These are phyloP conservation scores for Auricularia cornea DNA, from an alignment of 768 basidiomycete genomes.

Conservation along the genomic window DNA sequence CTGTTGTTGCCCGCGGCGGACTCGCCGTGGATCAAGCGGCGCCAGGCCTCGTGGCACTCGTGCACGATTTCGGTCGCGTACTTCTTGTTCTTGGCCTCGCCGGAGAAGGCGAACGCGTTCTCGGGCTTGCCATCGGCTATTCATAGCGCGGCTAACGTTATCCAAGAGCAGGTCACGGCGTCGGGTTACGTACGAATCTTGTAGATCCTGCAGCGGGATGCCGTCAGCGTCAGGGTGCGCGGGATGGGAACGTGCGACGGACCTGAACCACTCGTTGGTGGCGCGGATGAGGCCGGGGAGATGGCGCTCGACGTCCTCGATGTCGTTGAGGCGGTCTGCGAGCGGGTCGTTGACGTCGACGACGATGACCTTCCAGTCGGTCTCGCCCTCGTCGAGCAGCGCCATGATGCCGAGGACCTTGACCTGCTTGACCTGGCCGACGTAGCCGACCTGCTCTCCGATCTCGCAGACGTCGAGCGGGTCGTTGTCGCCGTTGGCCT, in stretches of 20 bases:
- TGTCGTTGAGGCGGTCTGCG: constrained; percentile 93
- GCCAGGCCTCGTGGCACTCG: constrained; percentile 98
- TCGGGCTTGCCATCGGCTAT: constrained; percentile 84
- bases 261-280: constrained; percentile 99
- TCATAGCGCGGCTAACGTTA: background rate
- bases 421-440: constrained; percentile 98
- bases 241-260: background rate
- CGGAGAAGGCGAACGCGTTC: constrained; percentile 98
- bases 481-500: constrained; percentile 98
- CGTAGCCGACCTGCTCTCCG: constrained; percentile 95
- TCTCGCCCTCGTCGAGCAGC: constrained; percentile 97
- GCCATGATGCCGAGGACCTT: constrained; percentile 99
- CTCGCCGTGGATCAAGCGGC: constrained; percentile 80
- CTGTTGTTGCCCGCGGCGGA: constrained; percentile 61
- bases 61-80: constrained; percentile 99
- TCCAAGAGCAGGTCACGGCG: background rate
- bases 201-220: constrained; percentile 58
- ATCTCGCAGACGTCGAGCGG: constrained; percentile 99
- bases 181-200: constrained; percentile 49
- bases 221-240: constrained; percentile 1
- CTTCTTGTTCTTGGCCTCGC: constrained; percentile 99
- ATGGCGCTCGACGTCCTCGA: constrained; percentile 97
- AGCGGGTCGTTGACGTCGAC: constrained; percentile 94
- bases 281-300: constrained; percentile 94
- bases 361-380: constrained; percentile 99